Base-by-base conservation (phyloP, 768 basidiomycete species). In the Trichaptum fuscoviolaceum region DNA sequence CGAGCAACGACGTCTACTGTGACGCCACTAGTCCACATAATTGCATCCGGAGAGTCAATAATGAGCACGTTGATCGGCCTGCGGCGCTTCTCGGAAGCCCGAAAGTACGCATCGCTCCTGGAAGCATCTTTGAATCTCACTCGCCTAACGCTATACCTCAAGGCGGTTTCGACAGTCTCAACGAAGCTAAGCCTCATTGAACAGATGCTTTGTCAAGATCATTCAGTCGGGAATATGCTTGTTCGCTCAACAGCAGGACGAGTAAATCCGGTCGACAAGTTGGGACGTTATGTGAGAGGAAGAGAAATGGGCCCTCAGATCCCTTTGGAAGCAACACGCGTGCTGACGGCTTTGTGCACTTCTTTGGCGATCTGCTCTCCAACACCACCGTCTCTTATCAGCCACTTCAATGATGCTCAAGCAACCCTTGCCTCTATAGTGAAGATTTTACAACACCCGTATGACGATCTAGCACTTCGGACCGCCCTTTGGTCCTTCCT, bases 401-500 rank as follows among this genome's bases (percentile, higher is more conserved):
- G 88, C 0, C 92, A 95, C 73, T 80, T 95, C 4, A 85, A 88
- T 4, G 85, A 92, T 70, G 88, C 93, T 1, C 92, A 93, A 68
- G 82, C 85, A 9, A 87, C 86, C 0, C 87, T 91, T 0, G 75
- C 85, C 2, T 80, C 85, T 0, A 77, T 94, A 23, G 87, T 94
- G 1, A 83, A 86, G 24, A 89, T 93, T 36, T 80, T 91, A 7
- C 85, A 87, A 65, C 89, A 93, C 72, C 91, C 92, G 0, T 93
- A 91, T 69, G 90, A 93, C 34, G 93, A 94, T 58, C 79, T 88
- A 23, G 73, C 82, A 8, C 81, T 93, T 35, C 87, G 91, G 23
- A 88, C 84, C 63, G 84, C 90, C 0, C 86, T 92, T 6, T 98
- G 96, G 95, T 85, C 84, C 68, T 90, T 96, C 69, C 87, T 96